Conservation (phyloP, 2,329 filamentous ascomycete species). For the Penicillium digitatum region DNA sequence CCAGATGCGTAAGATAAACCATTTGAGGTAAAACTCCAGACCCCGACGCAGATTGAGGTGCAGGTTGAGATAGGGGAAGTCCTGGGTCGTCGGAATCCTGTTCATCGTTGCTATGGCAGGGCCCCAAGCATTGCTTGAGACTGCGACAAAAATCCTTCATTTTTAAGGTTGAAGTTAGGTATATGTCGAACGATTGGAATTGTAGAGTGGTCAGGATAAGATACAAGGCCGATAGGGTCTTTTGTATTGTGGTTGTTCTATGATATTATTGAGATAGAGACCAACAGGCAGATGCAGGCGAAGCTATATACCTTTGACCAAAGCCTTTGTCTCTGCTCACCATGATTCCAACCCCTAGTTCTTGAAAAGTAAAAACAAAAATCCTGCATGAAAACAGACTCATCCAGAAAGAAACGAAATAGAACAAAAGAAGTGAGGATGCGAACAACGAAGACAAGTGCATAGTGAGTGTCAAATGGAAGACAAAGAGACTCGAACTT, state of each 20-base stretch:
- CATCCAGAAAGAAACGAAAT: background rate
- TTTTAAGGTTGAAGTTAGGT: background rate
- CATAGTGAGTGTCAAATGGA: background rate
- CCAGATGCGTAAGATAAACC: too few species aligned
- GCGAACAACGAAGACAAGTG: background rate
- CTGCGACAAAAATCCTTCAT: background rate
- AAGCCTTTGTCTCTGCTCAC: background rate
- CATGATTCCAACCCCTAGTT: background rate
- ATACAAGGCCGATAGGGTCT: background rate
- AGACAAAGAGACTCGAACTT: background rate
- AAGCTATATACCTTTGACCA: background rate
- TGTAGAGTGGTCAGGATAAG: background rate
- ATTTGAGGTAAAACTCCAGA: background rate
- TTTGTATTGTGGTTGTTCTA: background rate
- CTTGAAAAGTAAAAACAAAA: background rate
- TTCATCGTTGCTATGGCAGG: background rate
- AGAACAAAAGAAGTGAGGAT: background rate
- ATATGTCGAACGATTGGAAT: background rate
- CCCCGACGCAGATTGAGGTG: too few species aligned
- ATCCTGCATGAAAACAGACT: background rate
- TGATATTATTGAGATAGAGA: background rate
- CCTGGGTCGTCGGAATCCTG: background rate
- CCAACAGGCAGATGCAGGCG: background rate
- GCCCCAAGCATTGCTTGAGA: background rate
- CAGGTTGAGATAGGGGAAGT: background rate